Evolutionary conservation across 1,139 yeast genomes (phyloP).

Genomic region (Nakaseomyces sp.): DNA sequence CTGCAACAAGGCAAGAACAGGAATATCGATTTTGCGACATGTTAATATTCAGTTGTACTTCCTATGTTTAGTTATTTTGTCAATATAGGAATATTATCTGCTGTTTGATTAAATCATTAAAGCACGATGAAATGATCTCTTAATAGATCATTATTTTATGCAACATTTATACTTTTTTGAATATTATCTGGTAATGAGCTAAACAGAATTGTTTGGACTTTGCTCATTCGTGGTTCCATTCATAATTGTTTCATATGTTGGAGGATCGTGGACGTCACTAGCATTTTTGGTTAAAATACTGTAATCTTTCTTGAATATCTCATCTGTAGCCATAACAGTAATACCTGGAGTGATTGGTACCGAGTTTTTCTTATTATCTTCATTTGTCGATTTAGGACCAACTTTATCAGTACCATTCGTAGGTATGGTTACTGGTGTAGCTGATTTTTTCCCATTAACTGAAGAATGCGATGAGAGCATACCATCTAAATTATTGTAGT

Average conservation of each 20-base stretch:
- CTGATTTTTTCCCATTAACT: neutral
- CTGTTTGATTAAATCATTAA: no score
- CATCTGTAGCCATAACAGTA: constrained; percentile 1
- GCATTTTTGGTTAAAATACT: neutral
- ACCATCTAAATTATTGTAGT: constrained; percentile 5
- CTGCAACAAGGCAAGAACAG: no score
- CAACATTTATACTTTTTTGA: no score
- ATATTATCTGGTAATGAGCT: no score
- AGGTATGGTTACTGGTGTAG: neutral
- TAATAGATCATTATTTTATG: no score
- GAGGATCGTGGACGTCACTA: neutral
- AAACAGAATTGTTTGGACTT: no score
- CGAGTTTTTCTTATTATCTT: neutral
- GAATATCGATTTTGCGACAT: no score
- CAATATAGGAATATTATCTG: no score
- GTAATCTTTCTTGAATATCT: constrained; percentile 3
- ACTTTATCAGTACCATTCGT: neutral
- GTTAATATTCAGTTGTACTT: no score
- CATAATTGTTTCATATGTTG: constrained; percentile 1
- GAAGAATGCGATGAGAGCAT: constrained; percentile 3
- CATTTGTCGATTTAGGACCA: neutral
- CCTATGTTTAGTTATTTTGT: no score
- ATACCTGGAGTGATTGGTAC: neutral
- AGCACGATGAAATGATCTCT: no score
- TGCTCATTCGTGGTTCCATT: neutral